A percentile compares a stretch with the other conserved stretches of the same genome.
Evolutionary conservation across 2,329 filamentous ascomycete genomes (phyloP).

Genomic region (Colletotrichum sp.): DNA sequence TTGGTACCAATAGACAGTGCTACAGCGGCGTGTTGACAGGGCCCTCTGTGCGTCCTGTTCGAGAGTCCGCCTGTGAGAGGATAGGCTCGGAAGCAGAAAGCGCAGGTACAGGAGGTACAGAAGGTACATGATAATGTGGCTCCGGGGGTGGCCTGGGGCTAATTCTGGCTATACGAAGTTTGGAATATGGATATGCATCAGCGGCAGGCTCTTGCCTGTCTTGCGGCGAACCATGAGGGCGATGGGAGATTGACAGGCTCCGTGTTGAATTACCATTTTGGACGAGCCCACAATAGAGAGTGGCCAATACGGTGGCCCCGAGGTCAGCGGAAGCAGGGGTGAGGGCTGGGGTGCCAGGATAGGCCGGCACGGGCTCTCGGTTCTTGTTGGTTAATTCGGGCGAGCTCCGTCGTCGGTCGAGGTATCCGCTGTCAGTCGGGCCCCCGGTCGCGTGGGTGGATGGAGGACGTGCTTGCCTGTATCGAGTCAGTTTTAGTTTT

Average conservation of each 20-base stretch:
- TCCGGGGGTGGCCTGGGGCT: conserved; percentile 18
- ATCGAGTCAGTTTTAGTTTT: conserved; percentile 20
- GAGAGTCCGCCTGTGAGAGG: neutral
- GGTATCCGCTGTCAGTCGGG: conserved; percentile 18
- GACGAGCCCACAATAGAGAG: conserved; percentile 10
- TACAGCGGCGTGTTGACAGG: neutral
- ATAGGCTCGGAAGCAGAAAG: neutral
- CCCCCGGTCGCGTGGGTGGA: neutral
- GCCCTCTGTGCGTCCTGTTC: neutral
- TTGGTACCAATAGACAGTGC: neutral
- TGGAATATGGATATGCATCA: conserved; percentile 22
- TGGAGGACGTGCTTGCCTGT: conserved; percentile 10
- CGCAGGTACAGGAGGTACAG: neutral
- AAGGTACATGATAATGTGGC: conserved; percentile 1
- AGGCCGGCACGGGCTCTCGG: neutral
- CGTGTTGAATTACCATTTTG: conserved; percentile 16
- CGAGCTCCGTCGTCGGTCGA: conserved; percentile 19
- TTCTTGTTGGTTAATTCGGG: conserved; percentile 18
- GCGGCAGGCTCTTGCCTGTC: conserved; percentile 15
- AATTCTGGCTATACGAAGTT: conserved; percentile 23
- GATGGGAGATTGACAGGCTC: conserved; percentile 18
- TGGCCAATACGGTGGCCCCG: conserved; percentile 17
- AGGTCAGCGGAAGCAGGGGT: neutral
- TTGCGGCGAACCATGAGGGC: conserved; percentile 17
- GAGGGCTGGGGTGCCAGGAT: neutral